Evolutionary conservation across 169 alveolate species (phyloP).

Genomic region (Eimeria falciformis): DNA sequence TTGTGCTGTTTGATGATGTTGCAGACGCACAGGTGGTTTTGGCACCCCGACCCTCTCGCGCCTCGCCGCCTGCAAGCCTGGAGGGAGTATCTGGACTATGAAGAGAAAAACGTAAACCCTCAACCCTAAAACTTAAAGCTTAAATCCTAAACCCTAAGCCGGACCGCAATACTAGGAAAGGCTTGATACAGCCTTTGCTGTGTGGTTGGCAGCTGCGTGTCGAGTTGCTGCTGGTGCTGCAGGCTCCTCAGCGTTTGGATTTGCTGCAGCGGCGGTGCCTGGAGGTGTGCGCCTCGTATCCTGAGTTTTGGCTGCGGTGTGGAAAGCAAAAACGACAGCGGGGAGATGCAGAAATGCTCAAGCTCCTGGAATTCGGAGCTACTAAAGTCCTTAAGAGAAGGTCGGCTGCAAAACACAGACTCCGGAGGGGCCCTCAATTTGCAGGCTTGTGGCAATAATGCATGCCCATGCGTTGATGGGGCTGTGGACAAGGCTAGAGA

Average conservation of each 20-base stretch:
- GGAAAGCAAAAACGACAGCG: slow-evolving; percentile 8
- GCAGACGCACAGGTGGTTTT: slow-evolving; percentile 77
- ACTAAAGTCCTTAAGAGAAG: slow-evolving; percentile 56
- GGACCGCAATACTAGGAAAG: too few species aligned
- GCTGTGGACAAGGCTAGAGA: too few species aligned
- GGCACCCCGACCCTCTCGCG: slow-evolving; percentile 79
- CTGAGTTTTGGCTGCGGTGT: slow-evolving; percentile 76
- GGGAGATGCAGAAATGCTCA: slow-evolving; percentile 5
- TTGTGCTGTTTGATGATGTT: not conserved
- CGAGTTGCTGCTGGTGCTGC: slow-evolving; percentile 29
- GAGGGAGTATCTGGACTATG: slow-evolving; percentile 78
- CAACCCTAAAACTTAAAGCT: not conserved
- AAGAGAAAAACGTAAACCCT: slow-evolving; percentile 55
- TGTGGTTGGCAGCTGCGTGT: not conserved
- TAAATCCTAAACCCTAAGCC: not conserved
- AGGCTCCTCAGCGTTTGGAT: slow-evolving; percentile 63
- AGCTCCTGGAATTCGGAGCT: slow-evolving; percentile 68
- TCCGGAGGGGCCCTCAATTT: too few species aligned
- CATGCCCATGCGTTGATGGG: too few species aligned
- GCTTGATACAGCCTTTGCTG: too few species aligned
- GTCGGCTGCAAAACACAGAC: slow-evolving; percentile 2
- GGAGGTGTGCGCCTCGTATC: slow-evolving; percentile 76
- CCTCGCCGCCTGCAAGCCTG: slow-evolving; percentile 76
- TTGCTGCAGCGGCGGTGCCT: slow-evolving; percentile 73
- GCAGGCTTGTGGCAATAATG: too few species aligned